Evolutionary conservation across 345 rosid species (phyloP).

Genomic region (Lagerstroemia speciosa): DNA sequence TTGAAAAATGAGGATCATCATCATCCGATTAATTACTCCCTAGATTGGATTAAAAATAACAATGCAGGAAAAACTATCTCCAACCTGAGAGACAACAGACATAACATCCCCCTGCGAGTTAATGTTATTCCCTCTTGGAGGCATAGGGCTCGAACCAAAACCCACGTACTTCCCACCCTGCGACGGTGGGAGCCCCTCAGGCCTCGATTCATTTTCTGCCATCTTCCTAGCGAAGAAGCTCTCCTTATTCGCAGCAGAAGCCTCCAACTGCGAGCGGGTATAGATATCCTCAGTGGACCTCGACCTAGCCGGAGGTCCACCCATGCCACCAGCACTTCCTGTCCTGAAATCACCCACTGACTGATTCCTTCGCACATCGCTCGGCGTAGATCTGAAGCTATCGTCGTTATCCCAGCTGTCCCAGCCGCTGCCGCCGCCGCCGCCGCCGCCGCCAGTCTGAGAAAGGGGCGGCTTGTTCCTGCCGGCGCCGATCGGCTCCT

Average conservation of each 20-base stretch:
- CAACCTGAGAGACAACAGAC: constrained; percentile 80
- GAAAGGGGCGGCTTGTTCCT: constrained; percentile 49
- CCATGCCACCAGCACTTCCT: constrained; percentile 23
- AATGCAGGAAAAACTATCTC: constrained; percentile 7
- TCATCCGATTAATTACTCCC: neutral
- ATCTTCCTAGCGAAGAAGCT: constrained; percentile 60
- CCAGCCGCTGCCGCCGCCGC: constrained; percentile 33
- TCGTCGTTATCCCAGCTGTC: constrained; percentile 92
- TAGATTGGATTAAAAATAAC: neutral
- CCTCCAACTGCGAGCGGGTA: constrained; percentile 70
- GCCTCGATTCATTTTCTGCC: constrained; percentile 69
- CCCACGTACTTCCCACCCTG: constrained; percentile 95
- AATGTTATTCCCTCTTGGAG: constrained; percentile 28
- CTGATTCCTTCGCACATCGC: constrained; percentile 76
- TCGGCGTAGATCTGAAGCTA: constrained; percentile 31
- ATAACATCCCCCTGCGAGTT: constrained; percentile 57
- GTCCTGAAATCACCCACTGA: constrained; percentile 56
- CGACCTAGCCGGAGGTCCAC: constrained; percentile 50
- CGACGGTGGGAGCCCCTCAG: constrained; percentile 90
- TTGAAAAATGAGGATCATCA: neutral
- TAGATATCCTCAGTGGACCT: constrained; percentile 74
- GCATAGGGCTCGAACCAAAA: constrained; percentile 66
- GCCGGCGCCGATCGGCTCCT: constrained; percentile 29
- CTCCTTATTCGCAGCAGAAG: constrained; percentile 79
- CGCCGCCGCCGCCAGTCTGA: constrained; percentile 27